Conservation (phyloP, 2,329 filamentous ascomycete species). For the Microdochium trichocladiopsis region DNA sequence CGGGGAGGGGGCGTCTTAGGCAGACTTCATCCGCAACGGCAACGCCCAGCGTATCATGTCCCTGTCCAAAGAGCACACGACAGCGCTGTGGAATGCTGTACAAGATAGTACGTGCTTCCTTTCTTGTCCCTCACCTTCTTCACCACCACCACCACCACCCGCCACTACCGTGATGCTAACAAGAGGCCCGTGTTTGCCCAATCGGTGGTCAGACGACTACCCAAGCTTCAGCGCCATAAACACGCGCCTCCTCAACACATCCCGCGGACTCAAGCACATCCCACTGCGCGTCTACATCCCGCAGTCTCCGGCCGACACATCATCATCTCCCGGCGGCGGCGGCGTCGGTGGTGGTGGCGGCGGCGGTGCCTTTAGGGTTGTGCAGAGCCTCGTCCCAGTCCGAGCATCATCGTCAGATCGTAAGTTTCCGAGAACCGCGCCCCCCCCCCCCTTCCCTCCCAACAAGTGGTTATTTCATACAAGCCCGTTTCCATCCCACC, state of each 20-base stretch:
- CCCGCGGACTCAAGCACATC: conserved; percentile 71
- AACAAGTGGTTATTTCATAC: neutral
- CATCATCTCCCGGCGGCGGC: conserved; percentile 7
- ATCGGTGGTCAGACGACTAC: conserved; percentile 65
- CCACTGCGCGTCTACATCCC: conserved; percentile 83
- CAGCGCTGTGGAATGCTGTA: conserved; percentile 74
- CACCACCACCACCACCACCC: too few relatives aligned
- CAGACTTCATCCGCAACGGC: conserved; percentile 82
- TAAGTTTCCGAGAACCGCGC: conserved; percentile 11
- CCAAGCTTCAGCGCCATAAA: conserved; percentile 67
- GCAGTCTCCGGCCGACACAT: conserved; percentile 35
- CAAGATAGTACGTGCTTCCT: conserved; percentile 56
- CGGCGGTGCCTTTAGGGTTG: conserved; percentile 57
- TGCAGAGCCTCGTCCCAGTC: conserved; percentile 68
- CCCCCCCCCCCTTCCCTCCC: neutral
- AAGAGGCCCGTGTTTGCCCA: neutral
- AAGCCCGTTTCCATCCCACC: neutral
- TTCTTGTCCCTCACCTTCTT: too few relatives aligned
- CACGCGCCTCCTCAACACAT: conserved; percentile 67
- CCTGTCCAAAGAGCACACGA: conserved; percentile 76
- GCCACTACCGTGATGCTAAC: neutral
- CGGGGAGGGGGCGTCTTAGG: too few relatives aligned
- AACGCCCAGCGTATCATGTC: conserved; percentile 88
- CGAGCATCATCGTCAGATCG: conserved; percentile 23
- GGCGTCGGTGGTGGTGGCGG: conserved; percentile 7